These are phyloP conservation scores for Dipodascus geniculatus DNA, from an alignment of 805 yeast genomes.

Conservation along the genomic window DNA sequence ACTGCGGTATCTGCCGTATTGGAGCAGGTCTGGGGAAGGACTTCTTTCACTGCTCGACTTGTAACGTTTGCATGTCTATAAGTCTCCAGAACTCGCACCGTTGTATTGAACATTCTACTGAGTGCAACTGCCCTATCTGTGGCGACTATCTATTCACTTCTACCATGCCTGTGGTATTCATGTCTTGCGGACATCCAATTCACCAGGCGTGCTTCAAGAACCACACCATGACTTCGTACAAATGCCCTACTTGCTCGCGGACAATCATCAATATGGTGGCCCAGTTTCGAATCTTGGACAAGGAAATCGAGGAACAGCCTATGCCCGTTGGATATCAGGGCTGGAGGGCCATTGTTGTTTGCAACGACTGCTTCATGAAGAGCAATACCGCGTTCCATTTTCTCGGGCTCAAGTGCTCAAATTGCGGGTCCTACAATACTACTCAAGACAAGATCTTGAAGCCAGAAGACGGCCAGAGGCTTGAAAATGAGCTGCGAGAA, in stretches of 20 bases:
- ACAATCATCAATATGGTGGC: slow-evolving; percentile 82
- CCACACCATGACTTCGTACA: slow-evolving; percentile 70
- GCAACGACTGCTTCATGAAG: slow-evolving; percentile 78
- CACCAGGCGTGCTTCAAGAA: slow-evolving; percentile 79
- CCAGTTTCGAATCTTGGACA: slow-evolving; percentile 75
- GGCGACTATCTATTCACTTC: slow-evolving; percentile 84
- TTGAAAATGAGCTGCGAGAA: too few relatives aligned
- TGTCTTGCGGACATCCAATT: slow-evolving; percentile 91
- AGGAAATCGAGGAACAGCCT: slow-evolving; percentile 64
- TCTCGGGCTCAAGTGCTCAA: slow-evolving; percentile 77
- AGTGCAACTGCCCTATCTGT: slow-evolving; percentile 87
- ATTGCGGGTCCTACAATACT: slow-evolving; percentile 81
- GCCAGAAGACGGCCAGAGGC: too few relatives aligned
- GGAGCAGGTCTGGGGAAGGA: slow-evolving; percentile 85
- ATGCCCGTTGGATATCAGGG: slow-evolving; percentile 68
- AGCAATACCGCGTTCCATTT: slow-evolving; percentile 68
- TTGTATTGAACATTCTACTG: slow-evolving; percentile 80
- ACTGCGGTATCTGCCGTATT: slow-evolving; percentile 84
- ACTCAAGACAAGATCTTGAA: slow-evolving; percentile 58
- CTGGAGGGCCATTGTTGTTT: slow-evolving; percentile 63
- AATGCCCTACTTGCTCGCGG: slow-evolving; percentile 83
- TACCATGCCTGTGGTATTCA: slow-evolving; percentile 71
- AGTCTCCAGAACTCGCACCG: slow-evolving; percentile 65
- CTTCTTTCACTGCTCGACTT: slow-evolving; percentile 80
- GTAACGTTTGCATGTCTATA: slow-evolving; percentile 80